Evolutionary conservation across 768 basidiomycete species (phyloP).

Genomic region (Amyloporia xantha): DNA sequence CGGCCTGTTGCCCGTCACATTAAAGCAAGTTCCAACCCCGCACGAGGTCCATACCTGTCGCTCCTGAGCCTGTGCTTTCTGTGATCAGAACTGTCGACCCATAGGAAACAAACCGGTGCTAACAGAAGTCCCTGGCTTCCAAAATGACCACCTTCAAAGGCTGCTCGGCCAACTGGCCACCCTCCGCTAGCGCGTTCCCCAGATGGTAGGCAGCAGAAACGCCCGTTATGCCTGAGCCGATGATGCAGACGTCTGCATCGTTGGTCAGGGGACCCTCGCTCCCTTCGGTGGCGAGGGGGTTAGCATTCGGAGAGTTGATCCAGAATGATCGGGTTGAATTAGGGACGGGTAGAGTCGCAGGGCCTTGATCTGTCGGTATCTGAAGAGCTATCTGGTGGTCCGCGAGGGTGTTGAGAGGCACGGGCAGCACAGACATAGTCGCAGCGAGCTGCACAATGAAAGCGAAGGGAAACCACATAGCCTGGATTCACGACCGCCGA

Average conservation of each 20-base stretch:
- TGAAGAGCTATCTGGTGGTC: constrained; percentile 13
- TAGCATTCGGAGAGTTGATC: constrained; percentile 50
- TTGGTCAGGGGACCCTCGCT: constrained; percentile 52
- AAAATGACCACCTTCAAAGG: constrained; percentile 54
- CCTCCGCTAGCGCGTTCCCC: constrained; percentile 27
- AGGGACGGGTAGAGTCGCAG: constrained; percentile 41
- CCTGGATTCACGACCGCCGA: too few relatives aligned
- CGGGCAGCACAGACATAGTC: constrained; percentile 11
- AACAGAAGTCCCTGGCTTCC: constrained; percentile 85
- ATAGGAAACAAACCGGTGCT: constrained; percentile 30
- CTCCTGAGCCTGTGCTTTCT: constrained; percentile 51
- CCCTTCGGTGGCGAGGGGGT: constrained; percentile 62
- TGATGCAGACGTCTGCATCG: constrained; percentile 67
- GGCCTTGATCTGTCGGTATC: constrained; percentile 1
- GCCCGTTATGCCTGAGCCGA: constrained; percentile 79
- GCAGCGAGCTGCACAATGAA: not conserved
- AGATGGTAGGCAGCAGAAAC: constrained; percentile 72
- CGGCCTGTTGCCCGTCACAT: constrained; percentile 40
- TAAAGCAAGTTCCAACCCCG: not conserved
- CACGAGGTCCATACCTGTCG: constrained; percentile 50
- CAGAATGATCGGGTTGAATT: constrained; percentile 74
- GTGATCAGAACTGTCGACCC: not conserved
- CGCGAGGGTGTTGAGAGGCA: constrained; percentile 14
- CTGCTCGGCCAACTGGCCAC: constrained; percentile 5
- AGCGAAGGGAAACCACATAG: not conserved